These are phyloP conservation scores for Dactylonectria macrodidyma DNA, from an alignment of 2,329 filamentous ascomycete species.

Conservation along the genomic window DNA sequence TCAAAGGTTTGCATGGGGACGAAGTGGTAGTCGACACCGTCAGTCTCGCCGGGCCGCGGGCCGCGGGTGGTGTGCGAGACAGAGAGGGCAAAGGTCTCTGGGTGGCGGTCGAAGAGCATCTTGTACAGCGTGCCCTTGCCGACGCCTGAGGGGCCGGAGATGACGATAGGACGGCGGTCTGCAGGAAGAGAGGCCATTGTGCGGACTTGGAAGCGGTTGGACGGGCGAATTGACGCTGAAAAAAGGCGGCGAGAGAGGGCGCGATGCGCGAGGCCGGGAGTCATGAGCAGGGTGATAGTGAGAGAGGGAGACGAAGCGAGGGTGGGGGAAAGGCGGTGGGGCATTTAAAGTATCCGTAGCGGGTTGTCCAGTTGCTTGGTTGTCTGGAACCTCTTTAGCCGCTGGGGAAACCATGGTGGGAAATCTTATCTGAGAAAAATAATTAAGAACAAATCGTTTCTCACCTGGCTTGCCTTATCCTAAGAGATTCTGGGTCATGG, in stretches of 20 bases:
- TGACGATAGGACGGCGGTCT: slow-evolving; percentile 77
- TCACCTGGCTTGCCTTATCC: no score
- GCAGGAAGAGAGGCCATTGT: slow-evolving; percentile 52
- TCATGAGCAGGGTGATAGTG: slow-evolving; percentile 11
- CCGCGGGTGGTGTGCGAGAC: slow-evolving; percentile 84
- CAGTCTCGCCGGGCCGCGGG: slow-evolving; percentile 81
- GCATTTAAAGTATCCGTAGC: background rate
- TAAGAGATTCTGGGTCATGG: no score
- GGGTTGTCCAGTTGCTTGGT: background rate
- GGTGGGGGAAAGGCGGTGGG: background rate
- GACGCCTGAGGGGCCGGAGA: slow-evolving; percentile 84
- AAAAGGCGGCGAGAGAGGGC: slow-evolving; percentile 6
- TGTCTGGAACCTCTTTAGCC: background rate
- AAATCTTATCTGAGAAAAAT: no score
- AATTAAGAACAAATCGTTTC: no score
- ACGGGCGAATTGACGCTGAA: slow-evolving; percentile 13
- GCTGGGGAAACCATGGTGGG: no score
- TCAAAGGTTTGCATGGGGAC: slow-evolving; percentile 77
- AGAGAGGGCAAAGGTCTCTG: slow-evolving; percentile 67
- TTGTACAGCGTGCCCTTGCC: slow-evolving; percentile 87
- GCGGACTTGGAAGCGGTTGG: background rate
- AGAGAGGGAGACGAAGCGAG: background rate
- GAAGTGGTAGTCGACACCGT: slow-evolving; percentile 88
- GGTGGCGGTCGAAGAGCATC: slow-evolving; percentile 73
- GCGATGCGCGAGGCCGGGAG: slow-evolving; percentile 6